phyloP scores from a whole-genome alignment of 768 basidiomycete genomes.

The Mycena sanguinolenta region DNA sequence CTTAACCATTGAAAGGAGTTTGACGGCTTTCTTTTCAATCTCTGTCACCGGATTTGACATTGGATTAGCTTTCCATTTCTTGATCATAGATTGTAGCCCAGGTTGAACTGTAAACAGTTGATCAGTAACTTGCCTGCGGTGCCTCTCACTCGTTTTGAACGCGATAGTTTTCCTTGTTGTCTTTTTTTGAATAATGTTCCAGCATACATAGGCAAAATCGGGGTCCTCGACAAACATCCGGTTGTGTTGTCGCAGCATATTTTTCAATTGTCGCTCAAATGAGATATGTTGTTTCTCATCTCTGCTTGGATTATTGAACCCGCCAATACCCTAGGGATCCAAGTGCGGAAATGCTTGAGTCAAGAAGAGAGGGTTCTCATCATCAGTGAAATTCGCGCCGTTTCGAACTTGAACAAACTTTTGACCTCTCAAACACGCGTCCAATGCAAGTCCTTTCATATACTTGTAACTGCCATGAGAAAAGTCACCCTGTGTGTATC shows the following conservation, averaged over 20 bases:
- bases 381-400: too few relatives aligned
- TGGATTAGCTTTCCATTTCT: not conserved
- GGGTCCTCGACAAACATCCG: not conserved
- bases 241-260: not conserved
- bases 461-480: too few relatives aligned
- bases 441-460: too few relatives aligned
- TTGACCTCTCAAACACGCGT: not conserved
- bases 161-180: too few relatives aligned
- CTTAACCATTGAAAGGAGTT: not conserved
- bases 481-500: too few relatives aligned
- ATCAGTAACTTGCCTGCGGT: too few relatives aligned
- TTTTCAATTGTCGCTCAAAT: not conserved
- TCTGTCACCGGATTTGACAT: not conserved
- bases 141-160: too few relatives aligned
- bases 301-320: not conserved
- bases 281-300: not conserved
- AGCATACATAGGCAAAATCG: not conserved
- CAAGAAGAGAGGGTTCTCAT: not conserved
- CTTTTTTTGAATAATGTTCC: slow-evolving; percentile 2
- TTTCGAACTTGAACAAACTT: not conserved
- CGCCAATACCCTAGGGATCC: not conserved
- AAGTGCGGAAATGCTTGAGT: not conserved
- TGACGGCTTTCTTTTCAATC: not conserved
- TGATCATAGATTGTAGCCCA: not conserved
- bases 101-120: not conserved